These are phyloP conservation scores for Mycosphaerella arachidis DNA, from an alignment of 2,329 filamentous ascomycete genomes.

Conservation along the genomic window DNA sequence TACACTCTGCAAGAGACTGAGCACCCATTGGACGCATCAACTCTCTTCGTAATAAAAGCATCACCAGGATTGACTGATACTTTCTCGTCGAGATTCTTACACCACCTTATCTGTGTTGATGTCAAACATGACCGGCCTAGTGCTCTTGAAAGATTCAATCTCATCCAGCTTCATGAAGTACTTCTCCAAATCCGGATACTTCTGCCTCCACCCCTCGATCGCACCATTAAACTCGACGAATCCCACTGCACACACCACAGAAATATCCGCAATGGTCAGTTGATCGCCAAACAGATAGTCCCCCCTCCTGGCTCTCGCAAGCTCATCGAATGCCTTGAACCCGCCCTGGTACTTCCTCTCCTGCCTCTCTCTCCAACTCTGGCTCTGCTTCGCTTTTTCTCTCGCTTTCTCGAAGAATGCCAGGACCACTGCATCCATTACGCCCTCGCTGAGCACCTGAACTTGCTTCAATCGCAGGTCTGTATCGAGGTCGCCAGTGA, in stretches of 20 bases:
- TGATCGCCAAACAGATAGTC: slow-evolving; percentile 14
- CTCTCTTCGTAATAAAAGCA: no score
- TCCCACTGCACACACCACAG: slow-evolving; percentile 18
- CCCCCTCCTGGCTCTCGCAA: slow-evolving; percentile 7
- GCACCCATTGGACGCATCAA: no score
- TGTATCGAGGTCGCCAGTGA: slow-evolving; percentile 16
- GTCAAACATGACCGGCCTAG: slow-evolving; percentile 19
- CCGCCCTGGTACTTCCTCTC: slow-evolving; percentile 17
- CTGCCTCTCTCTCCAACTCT: slow-evolving; percentile 14
- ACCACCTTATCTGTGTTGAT: slow-evolving; percentile 6
- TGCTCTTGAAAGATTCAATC: slow-evolving; percentile 11
- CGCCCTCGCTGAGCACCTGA: slow-evolving; percentile 13
- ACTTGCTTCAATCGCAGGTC: slow-evolving; percentile 16
- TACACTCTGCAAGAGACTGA: no score
- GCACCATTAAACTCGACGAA: slow-evolving; percentile 16
- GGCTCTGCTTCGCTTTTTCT: slow-evolving; percentile 8
- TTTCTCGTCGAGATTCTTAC: not conserved
- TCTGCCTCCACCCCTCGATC: slow-evolving; percentile 14
- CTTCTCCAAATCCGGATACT: slow-evolving; percentile 13
- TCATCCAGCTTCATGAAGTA: slow-evolving; percentile 17
- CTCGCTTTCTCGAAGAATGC: slow-evolving; percentile 18
- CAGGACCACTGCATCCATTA: slow-evolving; percentile 19
- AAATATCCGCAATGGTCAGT: slow-evolving; percentile 22
- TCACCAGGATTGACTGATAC: no score
- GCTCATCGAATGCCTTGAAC: slow-evolving; percentile 12